Evolutionary conservation across 176 grass and related monocot species (phyloP).

Genomic region (sorghum (Sorghum bicolor)): DNA sequence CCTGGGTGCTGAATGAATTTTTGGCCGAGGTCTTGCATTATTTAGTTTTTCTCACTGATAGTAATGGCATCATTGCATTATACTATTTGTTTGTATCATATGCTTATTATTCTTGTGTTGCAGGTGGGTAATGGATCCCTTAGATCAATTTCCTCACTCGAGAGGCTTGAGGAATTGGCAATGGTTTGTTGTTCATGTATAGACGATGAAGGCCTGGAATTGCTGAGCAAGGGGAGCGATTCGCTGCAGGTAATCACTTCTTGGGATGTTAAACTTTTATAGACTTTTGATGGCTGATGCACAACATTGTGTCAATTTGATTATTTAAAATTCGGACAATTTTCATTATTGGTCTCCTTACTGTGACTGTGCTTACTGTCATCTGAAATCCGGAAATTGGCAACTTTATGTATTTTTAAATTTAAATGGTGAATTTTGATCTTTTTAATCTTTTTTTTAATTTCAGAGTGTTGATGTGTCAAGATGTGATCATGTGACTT

Average conservation of each 20-base stretch:
- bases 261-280: background rate
- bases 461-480: conserved; percentile 88
- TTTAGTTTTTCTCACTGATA: background rate
- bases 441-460: background rate
- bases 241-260: conserved; percentile 65
- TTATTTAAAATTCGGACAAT: background rate
- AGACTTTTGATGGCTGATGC: background rate
- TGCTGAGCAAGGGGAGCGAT: conserved; percentile 60
- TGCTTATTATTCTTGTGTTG: conserved; percentile 17
- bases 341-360: background rate
- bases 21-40: background rate
- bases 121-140: conserved; percentile 84
- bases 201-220: conserved; percentile 80
- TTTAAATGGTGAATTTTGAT: background rate
- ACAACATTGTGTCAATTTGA: conserved; percentile 11
- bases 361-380: background rate
- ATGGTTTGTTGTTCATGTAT: conserved; percentile 81
- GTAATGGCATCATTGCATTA: background rate
- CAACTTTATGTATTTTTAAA: background rate
- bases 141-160: conserved; percentile 78
- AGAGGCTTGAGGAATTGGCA: conserved; percentile 72
- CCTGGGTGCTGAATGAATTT: background rate
- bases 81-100: background rate
- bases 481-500: conserved; percentile 85
- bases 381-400: background rate